phyloP scores from a whole-genome alignment of 257 asterid genomes.

The Nicotiana benthamiana region DNA sequence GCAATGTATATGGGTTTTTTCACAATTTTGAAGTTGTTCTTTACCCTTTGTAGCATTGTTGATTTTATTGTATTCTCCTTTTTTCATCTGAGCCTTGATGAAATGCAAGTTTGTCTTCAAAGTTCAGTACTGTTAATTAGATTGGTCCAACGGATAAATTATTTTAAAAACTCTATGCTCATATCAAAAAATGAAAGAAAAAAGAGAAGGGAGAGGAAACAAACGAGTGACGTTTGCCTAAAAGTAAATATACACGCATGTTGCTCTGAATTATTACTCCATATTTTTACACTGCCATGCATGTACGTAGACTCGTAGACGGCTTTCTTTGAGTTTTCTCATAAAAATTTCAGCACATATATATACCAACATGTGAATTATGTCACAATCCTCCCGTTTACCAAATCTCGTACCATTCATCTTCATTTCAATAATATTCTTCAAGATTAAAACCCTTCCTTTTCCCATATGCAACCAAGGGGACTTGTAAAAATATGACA shows the following conservation, averaged over 20 bases:
- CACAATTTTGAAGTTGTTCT: background rate
- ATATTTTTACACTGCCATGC: background rate
- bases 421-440: too few species aligned
- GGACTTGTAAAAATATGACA: background rate
- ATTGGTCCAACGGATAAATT: background rate
- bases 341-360: background rate
- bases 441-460: background rate
- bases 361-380: background rate
- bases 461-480: background rate
- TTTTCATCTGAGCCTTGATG: background rate
- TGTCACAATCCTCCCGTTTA: too few species aligned
- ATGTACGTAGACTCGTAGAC: background rate
- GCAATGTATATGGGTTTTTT: background rate
- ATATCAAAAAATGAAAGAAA: too few species aligned
- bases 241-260: too few species aligned
- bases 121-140: too few species aligned
- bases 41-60: background rate
- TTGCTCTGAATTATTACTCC: too few species aligned
- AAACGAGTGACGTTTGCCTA: too few species aligned
- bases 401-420: too few species aligned
- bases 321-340: background rate
- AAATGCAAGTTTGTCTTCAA: background rate
- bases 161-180: too few species aligned
- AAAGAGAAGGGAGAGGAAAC: too few species aligned
- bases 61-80: background rate